A percentile compares a stretch with the other conserved stretches of the same genome.
Evolutionary conservation across 2,329 filamentous ascomycete genomes (phyloP).

Genomic region (Bertia moriformis): DNA sequence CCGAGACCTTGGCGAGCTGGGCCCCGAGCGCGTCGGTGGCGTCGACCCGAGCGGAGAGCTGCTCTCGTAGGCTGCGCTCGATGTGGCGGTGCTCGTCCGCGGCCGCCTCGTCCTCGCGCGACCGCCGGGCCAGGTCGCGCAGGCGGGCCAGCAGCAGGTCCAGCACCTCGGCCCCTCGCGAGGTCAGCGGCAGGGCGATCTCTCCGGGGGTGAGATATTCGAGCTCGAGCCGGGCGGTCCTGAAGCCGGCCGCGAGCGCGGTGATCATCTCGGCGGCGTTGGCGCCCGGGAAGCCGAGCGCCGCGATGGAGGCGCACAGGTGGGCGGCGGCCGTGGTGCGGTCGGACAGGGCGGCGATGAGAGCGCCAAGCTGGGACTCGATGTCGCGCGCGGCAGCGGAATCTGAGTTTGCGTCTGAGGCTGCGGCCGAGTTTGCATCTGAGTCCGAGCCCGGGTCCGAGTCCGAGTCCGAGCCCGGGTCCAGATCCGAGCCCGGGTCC

Average conservation of each 20-base stretch:
- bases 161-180: conserved; percentile 37
- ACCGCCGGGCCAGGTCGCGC: conserved; percentile 28
- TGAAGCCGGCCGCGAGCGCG: conserved; percentile 32
- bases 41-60: conserved; percentile 35
- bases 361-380: conserved; percentile 23
- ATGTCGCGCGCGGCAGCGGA: conserved; percentile 13
- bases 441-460: conserved; percentile 3
- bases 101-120: conserved; percentile 30
- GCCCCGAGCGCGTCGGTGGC: conserved; percentile 31
- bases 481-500: conserved; percentile 7
- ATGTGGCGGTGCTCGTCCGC: conserved; percentile 46
- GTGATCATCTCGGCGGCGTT: conserved; percentile 32
- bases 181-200: conserved; percentile 32
- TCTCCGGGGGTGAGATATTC: conserved; percentile 49
- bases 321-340: conserved; percentile 28
- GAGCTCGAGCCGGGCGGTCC: conserved; percentile 41
- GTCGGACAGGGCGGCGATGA: conserved; percentile 30
- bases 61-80: conserved; percentile 37
- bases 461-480: conserved; percentile 9
- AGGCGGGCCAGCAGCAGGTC: conserved; percentile 36
- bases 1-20: conserved; percentile 16
- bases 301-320: conserved; percentile 27
- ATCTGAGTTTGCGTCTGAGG: neutral
- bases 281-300: conserved; percentile 32
- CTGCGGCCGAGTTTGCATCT: conserved; percentile 3